Evolutionary conservation across 768 basidiomycete species (phyloP).

Genomic region (Myochromella boudieri): DNA sequence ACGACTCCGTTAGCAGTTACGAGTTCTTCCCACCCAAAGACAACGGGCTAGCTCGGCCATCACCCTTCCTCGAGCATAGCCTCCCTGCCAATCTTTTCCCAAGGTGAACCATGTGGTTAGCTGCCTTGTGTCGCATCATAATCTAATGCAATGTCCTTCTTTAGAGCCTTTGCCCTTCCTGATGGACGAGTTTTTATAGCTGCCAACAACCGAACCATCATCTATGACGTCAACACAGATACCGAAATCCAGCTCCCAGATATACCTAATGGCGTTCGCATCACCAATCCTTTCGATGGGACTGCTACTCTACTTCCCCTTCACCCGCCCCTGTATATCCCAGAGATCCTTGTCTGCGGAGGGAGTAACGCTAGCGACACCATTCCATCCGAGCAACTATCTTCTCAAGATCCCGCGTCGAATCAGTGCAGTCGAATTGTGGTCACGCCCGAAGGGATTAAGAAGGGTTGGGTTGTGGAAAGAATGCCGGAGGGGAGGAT

Average conservation of each 20-base stretch:
- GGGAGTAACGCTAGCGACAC: constrained; percentile 34
- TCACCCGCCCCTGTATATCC: constrained; percentile 36
- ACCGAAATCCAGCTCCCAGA: constrained; percentile 37
- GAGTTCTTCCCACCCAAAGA: constrained; percentile 42
- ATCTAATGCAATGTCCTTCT: neutral
- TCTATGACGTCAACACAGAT: constrained; percentile 37
- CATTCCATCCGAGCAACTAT: constrained; percentile 24
- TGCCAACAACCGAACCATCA: constrained; percentile 39
- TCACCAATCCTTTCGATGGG: constrained; percentile 35
- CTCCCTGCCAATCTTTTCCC: constrained; percentile 20
- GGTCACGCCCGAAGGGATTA: constrained; percentile 19
- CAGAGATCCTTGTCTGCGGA: constrained; percentile 46
- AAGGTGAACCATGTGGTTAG: constrained; percentile 20
- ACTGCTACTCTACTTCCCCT: constrained; percentile 34
- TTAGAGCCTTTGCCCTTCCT: constrained; percentile 25
- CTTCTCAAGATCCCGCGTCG: constrained; percentile 37
- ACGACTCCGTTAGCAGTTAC: constrained; percentile 10
- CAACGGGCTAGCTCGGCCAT: constrained; percentile 23
- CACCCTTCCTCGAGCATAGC: neutral
- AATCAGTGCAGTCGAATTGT: constrained; percentile 41
- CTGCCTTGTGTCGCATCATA: neutral
- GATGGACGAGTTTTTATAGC: constrained; percentile 40
- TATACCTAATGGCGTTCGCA: constrained; percentile 41
- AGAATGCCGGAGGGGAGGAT: constrained; percentile 36
- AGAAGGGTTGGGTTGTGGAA: constrained; percentile 44